Base-by-base conservation (phyloP, 139 green algal species). In the Ettlia oleoabundans region DNA sequence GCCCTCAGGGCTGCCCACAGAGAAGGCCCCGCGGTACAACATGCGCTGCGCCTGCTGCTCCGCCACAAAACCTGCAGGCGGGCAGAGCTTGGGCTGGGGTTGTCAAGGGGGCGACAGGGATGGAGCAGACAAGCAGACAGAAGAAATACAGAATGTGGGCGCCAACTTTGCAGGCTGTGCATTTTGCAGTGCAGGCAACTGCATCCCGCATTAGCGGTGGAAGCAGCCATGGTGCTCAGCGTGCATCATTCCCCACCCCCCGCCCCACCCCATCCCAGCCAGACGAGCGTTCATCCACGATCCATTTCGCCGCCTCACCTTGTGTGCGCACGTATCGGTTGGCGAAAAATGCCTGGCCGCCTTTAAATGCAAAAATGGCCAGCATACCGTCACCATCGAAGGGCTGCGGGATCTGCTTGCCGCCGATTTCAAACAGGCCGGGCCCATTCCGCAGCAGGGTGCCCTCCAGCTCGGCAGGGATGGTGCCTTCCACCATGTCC, bases 301-400 rank as follows among this genome's bases (percentile, higher is more conserved):
- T n/a, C n/a, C n/a, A n/a, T n/a, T n/a, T n/a, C n/a, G n/a, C n/a
- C n/a, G n/a, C n/a, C n/a, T n/a, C 63, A 76, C 83, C 83, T 61
- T 70, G 22, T 0, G 76, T 82, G 30, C 76, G 76, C 35, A 84
- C 63, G 53, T 70, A 84, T 38, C 80, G 70, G 52, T 80, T 84
- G 47, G 52, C 47, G 38, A 85, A 88, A 67, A 80, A 84, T 18
- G 47, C 41, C 18, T n/a, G 42, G 71, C 78, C 78, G 32, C 41
- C 47, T 40, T 85, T 71, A 80, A 90, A 86, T 4, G 76, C 76
- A 82, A 90, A 88, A 5, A 80, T 79, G 35, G 65, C 74, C 35
- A 85, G 64, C 72, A 84, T 68, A 55, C 86, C 86, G 66, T 90
- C 86, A 3, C 86, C 86, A 69, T 90, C 86, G 67, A 90, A 87